These are phyloP conservation scores for Saccharum spontaneum DNA, from an alignment of 176 grass and related monocot genomes.

Conservation along the genomic window DNA sequence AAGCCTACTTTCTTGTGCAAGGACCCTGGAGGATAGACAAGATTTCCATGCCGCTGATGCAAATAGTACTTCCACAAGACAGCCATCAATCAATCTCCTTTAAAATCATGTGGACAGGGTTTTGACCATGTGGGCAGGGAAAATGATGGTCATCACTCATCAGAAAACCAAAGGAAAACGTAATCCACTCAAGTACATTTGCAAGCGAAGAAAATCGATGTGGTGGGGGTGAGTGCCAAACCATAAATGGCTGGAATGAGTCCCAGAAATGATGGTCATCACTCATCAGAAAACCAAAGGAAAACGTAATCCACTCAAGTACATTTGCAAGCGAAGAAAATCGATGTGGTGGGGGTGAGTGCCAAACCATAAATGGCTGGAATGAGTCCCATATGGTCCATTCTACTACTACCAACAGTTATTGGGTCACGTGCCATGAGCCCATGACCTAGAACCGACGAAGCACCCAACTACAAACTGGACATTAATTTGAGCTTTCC, in stretches of 20 bases:
- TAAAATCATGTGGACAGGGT: background rate
- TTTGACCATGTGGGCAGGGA: constrained; percentile 22
- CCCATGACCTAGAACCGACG: constrained; percentile 5
- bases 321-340: background rate
- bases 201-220: background rate
- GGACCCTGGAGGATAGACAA: constrained; percentile 12
- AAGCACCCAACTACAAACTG: constrained; percentile 19
- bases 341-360: constrained; percentile 11
- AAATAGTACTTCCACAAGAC: constrained; percentile 30
- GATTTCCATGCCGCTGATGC: constrained; percentile 2
- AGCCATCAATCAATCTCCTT: constrained; percentile 12
- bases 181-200: constrained; percentile 31
- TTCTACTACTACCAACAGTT: constrained; percentile 14
- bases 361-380: constrained; percentile 31
- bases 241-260: constrained; percentile 33
- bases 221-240: constrained; percentile 20
- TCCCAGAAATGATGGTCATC: background rate
- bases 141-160: background rate
- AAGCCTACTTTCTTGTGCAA: constrained; percentile 3
- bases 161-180: constrained; percentile 3
- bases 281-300: background rate
- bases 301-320: constrained; percentile 26
- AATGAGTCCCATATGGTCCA: constrained; percentile 28
- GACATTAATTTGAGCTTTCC: constrained; percentile 15
- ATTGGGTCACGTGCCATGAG: constrained; percentile 27